Base-by-base conservation (phyloP, 306 rosid species). In the Sicyos baderoa region DNA sequence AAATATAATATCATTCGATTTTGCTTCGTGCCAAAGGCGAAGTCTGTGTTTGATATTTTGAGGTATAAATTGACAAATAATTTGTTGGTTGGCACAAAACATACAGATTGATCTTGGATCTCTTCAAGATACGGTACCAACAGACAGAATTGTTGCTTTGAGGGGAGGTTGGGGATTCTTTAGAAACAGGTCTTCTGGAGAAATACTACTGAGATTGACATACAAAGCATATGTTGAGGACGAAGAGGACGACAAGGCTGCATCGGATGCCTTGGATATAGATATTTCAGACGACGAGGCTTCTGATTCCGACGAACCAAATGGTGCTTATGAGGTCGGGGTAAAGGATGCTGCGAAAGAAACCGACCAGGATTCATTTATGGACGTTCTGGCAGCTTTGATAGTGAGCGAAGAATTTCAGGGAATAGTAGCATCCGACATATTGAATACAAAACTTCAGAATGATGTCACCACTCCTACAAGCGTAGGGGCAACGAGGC, bases 201-300 rank as follows among this genome's bases (percentile, higher is more conserved):
- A 94, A 82, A 84, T 94, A 74, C 86, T 94, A 59, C 87, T 94
- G 51, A 83, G 99, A 72, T 78, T 94, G 78, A 94, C 99, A 14
- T 94, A 94, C 82, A 94, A 90, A 81, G 97, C 99, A 47, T 94
- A 94, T 72, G 99, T 94, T 45, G 99, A 94, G 82, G 99, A 94
- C 75, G 99, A 94, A 77, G 99, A 90, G 79, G 99, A 94, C 76
- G 99, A 94, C 75, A 90, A 68, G 81, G 59, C 82, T 22, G 71
- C 27, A 68, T 54, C 71, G 58, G 53, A 80, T 74, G 68, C 70
- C 57, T 75, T 72, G 61, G 88, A 93, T 67, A 78, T 56, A n/a
- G 89, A 90, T 72, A 75, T 64, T 52, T 89, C 91, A 54, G 99
- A 93, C 64, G 99, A 94, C 21, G 97, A 88, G 74, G 71, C 86